Evolutionary conservation across 73 alveolate species (phyloP).

Genomic region (Blepharisma stoltei): DNA sequence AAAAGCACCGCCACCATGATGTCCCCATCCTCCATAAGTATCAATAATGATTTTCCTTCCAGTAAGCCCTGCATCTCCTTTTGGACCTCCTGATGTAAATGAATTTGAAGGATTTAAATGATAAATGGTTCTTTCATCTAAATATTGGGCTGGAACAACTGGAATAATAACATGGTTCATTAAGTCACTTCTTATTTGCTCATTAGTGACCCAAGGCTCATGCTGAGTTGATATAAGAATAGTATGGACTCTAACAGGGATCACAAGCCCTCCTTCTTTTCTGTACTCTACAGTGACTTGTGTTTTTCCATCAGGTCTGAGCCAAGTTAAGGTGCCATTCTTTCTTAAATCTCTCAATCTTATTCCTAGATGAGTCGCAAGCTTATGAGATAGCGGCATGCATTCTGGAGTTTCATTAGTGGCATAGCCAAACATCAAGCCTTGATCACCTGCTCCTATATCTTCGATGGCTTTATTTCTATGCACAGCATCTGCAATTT

Average conservation of each 20-base stretch:
- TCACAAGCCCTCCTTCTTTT: constrained; percentile 71
- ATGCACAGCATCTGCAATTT: constrained; percentile 92
- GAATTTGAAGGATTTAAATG: constrained; percentile 93
- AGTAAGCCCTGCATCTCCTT: constrained; percentile 98
- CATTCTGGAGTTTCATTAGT: constrained; percentile 90
- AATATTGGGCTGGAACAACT: constrained; percentile 78
- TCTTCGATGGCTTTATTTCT: constrained; percentile 85
- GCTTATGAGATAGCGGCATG: constrained; percentile 94
- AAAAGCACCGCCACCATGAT: constrained; percentile 97
- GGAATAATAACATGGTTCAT: constrained; percentile 75
- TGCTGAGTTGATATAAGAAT: constrained; percentile 94
- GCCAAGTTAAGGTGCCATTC: constrained; percentile 79
- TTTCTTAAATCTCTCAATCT: constrained; percentile 87
- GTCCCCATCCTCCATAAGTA: constrained; percentile 97
- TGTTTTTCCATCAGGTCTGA: constrained; percentile 98
- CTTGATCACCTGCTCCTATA: constrained; percentile 99
- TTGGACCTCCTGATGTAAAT: constrained; percentile 96
- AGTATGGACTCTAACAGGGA: constrained; percentile 89
- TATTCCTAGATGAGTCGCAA: constrained; percentile 80
- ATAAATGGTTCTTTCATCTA: constrained; percentile 79
- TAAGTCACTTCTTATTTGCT: constrained; percentile 64
- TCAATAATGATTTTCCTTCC: constrained; percentile 96
- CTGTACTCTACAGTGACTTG: constrained; percentile 96
- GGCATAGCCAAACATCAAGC: constrained; percentile 99
- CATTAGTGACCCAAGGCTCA: constrained; percentile 73